These are phyloP conservation scores for Magnaporthiopsis incrustans DNA, from an alignment of 2,329 filamentous ascomycete genomes.

Conservation along the genomic window DNA sequence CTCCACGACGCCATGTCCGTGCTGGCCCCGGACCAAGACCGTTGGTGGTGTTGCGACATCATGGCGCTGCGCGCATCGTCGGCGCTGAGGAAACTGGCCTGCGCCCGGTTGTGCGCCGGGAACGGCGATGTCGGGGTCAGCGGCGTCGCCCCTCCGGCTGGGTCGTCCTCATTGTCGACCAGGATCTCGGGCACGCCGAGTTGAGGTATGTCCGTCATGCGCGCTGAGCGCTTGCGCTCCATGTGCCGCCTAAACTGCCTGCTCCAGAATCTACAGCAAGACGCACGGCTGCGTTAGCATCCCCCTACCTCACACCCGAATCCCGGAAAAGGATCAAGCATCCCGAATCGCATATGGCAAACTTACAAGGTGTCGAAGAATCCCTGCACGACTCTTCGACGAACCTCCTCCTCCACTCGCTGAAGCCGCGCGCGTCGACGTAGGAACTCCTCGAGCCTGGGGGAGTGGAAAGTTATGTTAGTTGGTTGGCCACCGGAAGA, in stretches of 20 bases:
- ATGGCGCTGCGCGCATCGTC: conserved; percentile 19
- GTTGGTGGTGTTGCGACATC: conserved; percentile 21
- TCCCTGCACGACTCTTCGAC: conserved; percentile 79
- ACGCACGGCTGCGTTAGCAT: background rate
- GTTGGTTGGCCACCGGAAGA: background rate
- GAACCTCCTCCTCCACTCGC: conserved; percentile 89
- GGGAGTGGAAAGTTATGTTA: background rate
- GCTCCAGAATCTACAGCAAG: conserved; percentile 59
- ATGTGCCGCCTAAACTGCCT: conserved; percentile 71
- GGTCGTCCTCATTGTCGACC: conserved; percentile 67
- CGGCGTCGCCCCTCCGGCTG: conserved; percentile 13
- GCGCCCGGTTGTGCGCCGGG: conserved; percentile 18
- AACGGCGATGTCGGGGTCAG: conserved; percentile 17
- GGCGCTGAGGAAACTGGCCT: conserved; percentile 24
- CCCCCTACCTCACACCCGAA: background rate
- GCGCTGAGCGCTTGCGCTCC: conserved; percentile 62
- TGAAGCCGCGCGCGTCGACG: conserved; percentile 84
- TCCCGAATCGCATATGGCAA: background rate
- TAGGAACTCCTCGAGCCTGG: conserved; percentile 84
- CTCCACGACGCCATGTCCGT: conserved; percentile 28
- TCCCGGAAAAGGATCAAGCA: conserved; percentile 10
- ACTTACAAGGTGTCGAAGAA: conserved; percentile 87
- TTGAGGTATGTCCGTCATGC: conserved; percentile 70
- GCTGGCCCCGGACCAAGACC: conserved; percentile 33
- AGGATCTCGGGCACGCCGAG: conserved; percentile 84